Conservation (phyloP, 805 yeast genomes). For the Ogataea allantospora region DNA sequence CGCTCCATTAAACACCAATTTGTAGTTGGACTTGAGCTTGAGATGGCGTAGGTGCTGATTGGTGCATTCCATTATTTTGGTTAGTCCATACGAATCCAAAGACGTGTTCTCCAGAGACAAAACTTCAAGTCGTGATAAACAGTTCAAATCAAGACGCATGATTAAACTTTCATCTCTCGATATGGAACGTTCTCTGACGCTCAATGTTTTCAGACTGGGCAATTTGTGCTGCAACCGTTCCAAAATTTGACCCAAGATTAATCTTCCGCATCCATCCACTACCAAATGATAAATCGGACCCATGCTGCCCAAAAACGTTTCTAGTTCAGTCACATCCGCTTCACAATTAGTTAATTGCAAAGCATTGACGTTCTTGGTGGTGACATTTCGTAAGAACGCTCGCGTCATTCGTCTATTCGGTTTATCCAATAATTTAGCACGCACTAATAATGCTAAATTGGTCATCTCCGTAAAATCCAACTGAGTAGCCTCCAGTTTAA, state of each 20-base stretch:
- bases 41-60: conserved; percentile 6
- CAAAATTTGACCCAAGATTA: conserved; percentile 9
- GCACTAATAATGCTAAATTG: conserved; percentile 4
- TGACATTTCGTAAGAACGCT: conserved; percentile 2
- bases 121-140: conserved; percentile 7
- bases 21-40: conserved; percentile 12
- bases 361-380: conserved; percentile 3
- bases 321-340: conserved; percentile 2
- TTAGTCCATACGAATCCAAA: conserved; percentile 14
- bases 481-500: neutral
- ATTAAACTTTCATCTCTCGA: conserved; percentile 7
- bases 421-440: conserved; percentile 6
- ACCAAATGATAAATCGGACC: conserved; percentile 3
- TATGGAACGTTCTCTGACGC: conserved; percentile 12
- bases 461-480: conserved; percentile 1
- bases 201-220: conserved; percentile 3
- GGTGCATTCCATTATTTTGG: conserved; percentile 13
- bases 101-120: conserved; percentile 16
- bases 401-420: conserved; percentile 3
- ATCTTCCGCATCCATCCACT: conserved; percentile 9
- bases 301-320: conserved; percentile 1
- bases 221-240: conserved; percentile 3
- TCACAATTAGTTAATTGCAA: conserved; percentile 15
- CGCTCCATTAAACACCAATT: conserved; percentile 19
- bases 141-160: conserved; percentile 4